phyloP scores from a whole-genome alignment of 1,139 yeast species.

The Maudiozyma humilis region DNA sequence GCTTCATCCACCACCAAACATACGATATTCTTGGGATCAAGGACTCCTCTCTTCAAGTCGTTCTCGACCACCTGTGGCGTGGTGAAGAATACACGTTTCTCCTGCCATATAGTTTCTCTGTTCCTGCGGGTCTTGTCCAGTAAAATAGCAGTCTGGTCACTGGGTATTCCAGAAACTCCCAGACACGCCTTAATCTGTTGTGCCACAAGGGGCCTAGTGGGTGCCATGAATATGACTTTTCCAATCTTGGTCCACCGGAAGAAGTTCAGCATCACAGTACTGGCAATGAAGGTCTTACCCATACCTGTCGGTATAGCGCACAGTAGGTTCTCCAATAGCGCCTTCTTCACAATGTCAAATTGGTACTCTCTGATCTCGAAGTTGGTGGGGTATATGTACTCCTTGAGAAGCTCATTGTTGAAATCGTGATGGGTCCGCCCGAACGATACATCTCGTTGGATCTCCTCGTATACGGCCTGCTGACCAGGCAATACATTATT shows the following conservation, averaged over 20 bases:
- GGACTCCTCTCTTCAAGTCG: constrained; percentile 65
- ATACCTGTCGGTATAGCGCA: constrained; percentile 96
- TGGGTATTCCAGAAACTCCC: constrained; percentile 76
- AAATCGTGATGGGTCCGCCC: constrained; percentile 46
- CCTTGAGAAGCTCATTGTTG: constrained; percentile 34
- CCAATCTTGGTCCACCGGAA: constrained; percentile 73
- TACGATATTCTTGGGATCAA: constrained; percentile 67
- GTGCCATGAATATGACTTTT: constrained; percentile 90
- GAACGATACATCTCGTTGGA: constrained; percentile 28
- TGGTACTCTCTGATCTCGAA: constrained; percentile 82
- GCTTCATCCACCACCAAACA: constrained; percentile 92
- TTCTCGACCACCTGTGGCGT: constrained; percentile 96
- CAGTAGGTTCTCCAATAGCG: constrained; percentile 64
- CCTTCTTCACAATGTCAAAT: constrained; percentile 62
- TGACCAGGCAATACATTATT: constrained; percentile 30
- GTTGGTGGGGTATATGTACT: constrained; percentile 79
- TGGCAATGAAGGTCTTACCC: constrained; percentile 94
- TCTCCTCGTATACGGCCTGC: constrained; percentile 32
- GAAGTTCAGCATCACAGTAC: constrained; percentile 86
- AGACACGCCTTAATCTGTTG: constrained; percentile 94
- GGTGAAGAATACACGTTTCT: constrained; percentile 76
- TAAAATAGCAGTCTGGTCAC: constrained; percentile 68
- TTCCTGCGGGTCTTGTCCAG: constrained; percentile 61
- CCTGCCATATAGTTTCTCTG: constrained; percentile 66
- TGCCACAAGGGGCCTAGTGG: constrained; percentile 94